A percentile compares a stretch with the other conserved stretches of the same genome.
Evolutionary conservation across 1,284 basidiomycete genomes (phyloP).

Genomic region (Ganoderma sp.): DNA sequence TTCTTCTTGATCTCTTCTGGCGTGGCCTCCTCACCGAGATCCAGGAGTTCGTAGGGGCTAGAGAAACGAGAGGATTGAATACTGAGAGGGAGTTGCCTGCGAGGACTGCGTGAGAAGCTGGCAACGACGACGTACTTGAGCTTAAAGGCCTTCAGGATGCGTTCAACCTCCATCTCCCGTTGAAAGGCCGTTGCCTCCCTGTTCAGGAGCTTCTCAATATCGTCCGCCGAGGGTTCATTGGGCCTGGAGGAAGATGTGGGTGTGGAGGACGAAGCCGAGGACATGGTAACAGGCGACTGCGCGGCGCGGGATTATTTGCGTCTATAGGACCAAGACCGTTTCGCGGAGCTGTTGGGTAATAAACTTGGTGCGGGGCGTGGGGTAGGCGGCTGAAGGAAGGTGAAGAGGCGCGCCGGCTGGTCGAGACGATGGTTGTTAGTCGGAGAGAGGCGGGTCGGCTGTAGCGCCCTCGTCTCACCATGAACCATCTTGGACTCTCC

Average conservation of each 20-base stretch:
- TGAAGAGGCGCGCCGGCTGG: constrained; percentile 9
- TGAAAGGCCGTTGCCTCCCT: constrained; percentile 84
- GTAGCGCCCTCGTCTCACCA: constrained; percentile 26
- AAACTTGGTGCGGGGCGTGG: background rate
- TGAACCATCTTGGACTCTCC: constrained; percentile 31
- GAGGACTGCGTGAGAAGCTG: background rate
- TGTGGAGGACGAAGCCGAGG: constrained; percentile 32
- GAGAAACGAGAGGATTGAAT: background rate
- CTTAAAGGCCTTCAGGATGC: constrained; percentile 84
- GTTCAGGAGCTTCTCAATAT: constrained; percentile 76
- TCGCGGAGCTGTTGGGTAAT: constrained; percentile 12
- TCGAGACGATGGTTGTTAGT: constrained; percentile 19
- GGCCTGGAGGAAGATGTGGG: constrained; percentile 22
- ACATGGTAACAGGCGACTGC: constrained; percentile 22
- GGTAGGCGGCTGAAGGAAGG: constrained; percentile 1
- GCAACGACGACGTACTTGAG: constrained; percentile 65
- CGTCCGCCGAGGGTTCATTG: constrained; percentile 44
- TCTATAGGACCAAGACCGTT: background rate
- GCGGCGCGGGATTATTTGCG: background rate
- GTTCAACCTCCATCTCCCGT: constrained; percentile 83
- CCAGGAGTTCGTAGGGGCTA: constrained; percentile 81
- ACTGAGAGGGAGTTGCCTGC: constrained; percentile 2
- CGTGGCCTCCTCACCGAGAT: constrained; percentile 66
- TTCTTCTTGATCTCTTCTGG: constrained; percentile 80
- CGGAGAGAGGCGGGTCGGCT: constrained; percentile 20